Evolutionary conservation across 164 flowering plant species (phyloP), one percentile per base, ranked within the genome.

Genomic region (Brasenia schreberi): DNA sequence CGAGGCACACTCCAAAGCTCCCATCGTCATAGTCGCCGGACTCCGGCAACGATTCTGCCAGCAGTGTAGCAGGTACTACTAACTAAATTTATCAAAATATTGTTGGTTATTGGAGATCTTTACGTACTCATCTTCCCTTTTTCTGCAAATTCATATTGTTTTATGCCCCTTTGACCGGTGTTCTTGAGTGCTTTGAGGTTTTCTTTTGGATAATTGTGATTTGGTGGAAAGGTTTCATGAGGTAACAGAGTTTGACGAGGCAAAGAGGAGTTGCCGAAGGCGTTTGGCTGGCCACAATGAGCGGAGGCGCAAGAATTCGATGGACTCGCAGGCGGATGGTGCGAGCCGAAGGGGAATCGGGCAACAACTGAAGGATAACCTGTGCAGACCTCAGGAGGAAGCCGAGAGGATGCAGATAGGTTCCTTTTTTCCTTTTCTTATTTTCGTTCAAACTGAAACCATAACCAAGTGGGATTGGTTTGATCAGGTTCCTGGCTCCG

Each of bases 221-320:
- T 61, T 23, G 12, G 63, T 61, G 23, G 74, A 60, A 76, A 92
- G 97, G 84, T 92, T 92, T 73, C 97, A 92, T 70, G 86, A 79
- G 67, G 18, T 92, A n/a, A 72, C 82, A n/a, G 90, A 89, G 78
- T 92, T 92, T 64, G 97, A 92, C 65, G 94, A 85, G 11, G 65
- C 80, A 0, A 92, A 87, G 73, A 89, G 87, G 75, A 92, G 96
- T 64, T 91, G 97, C 56, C 84, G 97, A n/a, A 80, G 82, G 72
- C 88, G 94, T 56, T 72, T 91, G 78, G 97, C 96, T 0, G 96
- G 96, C 19, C 97, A 92, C 76, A 92, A 92, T 62, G 90, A 89
- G 76, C 81, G 97, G 39, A 86, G 97, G 27, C 77, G 97, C 70
- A 89, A 86, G 73, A 80, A 67, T 71, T 68, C 73, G 17, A 42